phyloP scores from a whole-genome alignment of 164 flowering plant genomes.

The Stephania yunnanensis region DNA sequence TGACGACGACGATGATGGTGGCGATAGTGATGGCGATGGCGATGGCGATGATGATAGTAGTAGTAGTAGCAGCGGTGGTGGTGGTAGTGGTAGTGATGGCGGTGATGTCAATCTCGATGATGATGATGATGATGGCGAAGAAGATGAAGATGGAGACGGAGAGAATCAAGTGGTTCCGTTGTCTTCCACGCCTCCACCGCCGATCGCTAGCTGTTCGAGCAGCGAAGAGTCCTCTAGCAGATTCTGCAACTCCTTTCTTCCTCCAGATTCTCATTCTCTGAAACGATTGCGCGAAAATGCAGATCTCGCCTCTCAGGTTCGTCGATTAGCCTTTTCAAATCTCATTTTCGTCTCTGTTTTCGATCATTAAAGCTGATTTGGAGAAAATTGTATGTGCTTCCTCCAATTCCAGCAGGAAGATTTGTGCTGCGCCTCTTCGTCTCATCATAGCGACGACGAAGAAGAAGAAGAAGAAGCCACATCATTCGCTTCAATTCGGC shows the following conservation, averaged over 20 bases:
- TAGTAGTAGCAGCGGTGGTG: slow-evolving; percentile 11
- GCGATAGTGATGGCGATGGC: slow-evolving; percentile 9
- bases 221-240: slow-evolving; percentile 20
- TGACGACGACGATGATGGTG: slow-evolving; percentile 11
- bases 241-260: background rate
- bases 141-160: slow-evolving; percentile 22
- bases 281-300: slow-evolving; percentile 34
- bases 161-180: slow-evolving; percentile 41
- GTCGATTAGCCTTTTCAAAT: background rate
- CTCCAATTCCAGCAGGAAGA: slow-evolving; percentile 18
- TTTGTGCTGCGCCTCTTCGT: slow-evolving; percentile 8
- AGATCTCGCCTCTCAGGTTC: slow-evolving; percentile 31
- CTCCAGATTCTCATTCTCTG: slow-evolving; percentile 11
- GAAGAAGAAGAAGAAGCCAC: slow-evolving; percentile 15
- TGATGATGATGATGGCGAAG: slow-evolving; percentile 6
- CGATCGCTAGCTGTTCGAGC: slow-evolving; percentile 22
- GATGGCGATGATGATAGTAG: slow-evolving; percentile 15
- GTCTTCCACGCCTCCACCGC: slow-evolving; percentile 31
- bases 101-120: slow-evolving; percentile 5
- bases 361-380: too few relatives aligned
- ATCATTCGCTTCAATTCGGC: slow-evolving; percentile 3
- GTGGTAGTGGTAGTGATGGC: slow-evolving; percentile 12
- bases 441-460: slow-evolving; percentile 2
- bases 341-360: background rate
- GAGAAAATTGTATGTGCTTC: background rate